Conservation (phyloP, 225 moss, liverwort and hornwort species). For the Marchantia paleacea region DNA sequence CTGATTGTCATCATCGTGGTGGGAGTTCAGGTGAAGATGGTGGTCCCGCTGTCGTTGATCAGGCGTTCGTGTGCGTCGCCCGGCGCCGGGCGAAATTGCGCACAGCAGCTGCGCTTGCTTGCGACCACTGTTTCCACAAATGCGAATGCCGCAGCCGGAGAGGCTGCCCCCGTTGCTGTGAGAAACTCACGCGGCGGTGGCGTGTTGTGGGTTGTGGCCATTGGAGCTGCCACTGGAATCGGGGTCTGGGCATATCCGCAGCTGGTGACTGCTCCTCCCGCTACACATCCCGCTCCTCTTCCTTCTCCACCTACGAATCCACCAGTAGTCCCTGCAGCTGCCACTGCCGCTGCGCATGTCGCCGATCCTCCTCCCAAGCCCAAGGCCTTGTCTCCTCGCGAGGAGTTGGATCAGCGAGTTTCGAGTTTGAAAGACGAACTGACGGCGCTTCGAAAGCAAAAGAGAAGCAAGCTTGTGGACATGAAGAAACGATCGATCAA, state of each 20-base stretch:
- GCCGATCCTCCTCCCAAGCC: constrained; percentile 31
- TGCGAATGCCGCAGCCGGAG: not conserved
- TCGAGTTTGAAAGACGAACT: constrained; percentile 54
- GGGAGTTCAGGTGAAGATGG: not conserved
- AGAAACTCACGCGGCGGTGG: constrained; percentile 36
- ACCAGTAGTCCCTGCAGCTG: constrained; percentile 9
- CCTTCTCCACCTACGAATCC: constrained; percentile 5
- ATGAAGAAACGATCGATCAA: constrained; percentile 82
- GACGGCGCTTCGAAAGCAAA: constrained; percentile 60
- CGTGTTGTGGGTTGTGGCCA: constrained; percentile 15
- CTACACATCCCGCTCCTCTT: constrained; percentile 10
- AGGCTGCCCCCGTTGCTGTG: not conserved
- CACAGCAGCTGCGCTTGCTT: not conserved
- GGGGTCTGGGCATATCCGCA: constrained; percentile 34
- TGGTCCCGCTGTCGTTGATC: not conserved
- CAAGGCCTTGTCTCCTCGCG: constrained; percentile 51
- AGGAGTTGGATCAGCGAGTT: constrained; percentile 58
- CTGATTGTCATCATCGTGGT: no score
- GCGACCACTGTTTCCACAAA: not conserved
- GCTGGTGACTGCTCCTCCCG: constrained; percentile 7
- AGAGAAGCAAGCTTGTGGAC: constrained; percentile 62
- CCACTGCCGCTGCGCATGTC: not conserved
- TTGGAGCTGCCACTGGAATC: constrained; percentile 37
- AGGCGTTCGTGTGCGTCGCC: not conserved
- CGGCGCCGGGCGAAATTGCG: not conserved